phyloP scores from a whole-genome alignment of 208 protist species.

The Acanthamoeba triangularis region DNA sequence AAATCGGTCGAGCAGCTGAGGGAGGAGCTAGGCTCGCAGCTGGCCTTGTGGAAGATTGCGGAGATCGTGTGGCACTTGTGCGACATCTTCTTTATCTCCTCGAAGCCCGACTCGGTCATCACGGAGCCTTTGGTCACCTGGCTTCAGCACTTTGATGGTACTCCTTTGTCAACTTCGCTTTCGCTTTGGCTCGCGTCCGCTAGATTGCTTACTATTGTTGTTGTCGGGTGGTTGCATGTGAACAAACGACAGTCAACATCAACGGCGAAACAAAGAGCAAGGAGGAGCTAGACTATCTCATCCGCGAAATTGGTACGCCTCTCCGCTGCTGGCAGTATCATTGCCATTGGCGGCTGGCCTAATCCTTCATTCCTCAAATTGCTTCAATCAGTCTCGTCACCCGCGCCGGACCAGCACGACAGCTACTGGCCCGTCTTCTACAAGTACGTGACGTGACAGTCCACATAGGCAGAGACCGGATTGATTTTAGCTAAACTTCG shows the following conservation, averaged over 20 bases:
- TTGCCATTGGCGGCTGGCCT: too few species aligned
- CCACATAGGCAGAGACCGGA: background rate
- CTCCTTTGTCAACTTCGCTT: background rate
- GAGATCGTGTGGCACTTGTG: constrained; percentile 71
- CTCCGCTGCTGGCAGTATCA: too few species aligned
- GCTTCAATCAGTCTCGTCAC: background rate
- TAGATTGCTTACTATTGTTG: background rate
- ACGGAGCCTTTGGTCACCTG: constrained; percentile 69
- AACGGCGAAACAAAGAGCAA: constrained; percentile 46
- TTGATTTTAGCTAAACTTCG: background rate
- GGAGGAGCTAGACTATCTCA: constrained; percentile 16
- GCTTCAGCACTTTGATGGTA: constrained; percentile 66
- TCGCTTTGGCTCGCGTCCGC: background rate
- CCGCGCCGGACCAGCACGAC: constrained; percentile 36
- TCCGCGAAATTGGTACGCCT: background rate
- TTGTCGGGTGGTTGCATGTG: background rate
- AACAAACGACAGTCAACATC: background rate
- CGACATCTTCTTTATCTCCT: constrained; percentile 74
- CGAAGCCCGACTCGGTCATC: constrained; percentile 53
- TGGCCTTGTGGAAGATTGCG: constrained; percentile 65
- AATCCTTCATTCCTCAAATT: too few species aligned
- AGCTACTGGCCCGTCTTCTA: constrained; percentile 67
- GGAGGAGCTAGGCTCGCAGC: constrained; percentile 16
- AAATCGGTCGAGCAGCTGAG: background rate
- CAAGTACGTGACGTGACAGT: constrained; percentile 23